Conservation (phyloP, 192 early-diverging fungal species). For the Coemansia sp. region DNA sequence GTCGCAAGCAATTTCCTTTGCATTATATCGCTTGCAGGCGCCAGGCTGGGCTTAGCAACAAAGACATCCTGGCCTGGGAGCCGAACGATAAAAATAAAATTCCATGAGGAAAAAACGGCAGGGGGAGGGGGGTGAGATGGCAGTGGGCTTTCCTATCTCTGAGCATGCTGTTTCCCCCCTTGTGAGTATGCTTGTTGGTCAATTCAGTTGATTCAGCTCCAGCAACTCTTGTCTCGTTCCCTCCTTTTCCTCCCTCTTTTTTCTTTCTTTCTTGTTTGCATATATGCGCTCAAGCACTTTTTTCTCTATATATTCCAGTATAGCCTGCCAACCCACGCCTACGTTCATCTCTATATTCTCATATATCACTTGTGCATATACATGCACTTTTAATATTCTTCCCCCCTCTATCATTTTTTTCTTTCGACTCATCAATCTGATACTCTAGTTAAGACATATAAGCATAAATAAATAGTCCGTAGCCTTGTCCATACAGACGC, state of each 20-base stretch:
- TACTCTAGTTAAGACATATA: neutral
- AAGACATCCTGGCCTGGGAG: neutral
- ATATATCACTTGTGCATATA: slow-evolving; percentile 12
- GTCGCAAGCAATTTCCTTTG: too few species aligned
- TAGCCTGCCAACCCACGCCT: neutral
- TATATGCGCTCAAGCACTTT: slow-evolving; percentile 2
- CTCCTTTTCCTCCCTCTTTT: slow-evolving; percentile 4
- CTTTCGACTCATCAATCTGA: neutral
- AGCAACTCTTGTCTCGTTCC: neutral
- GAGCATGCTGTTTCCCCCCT: neutral
- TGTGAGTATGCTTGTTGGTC: neutral
- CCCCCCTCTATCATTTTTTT: neutral
- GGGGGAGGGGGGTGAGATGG: neutral
- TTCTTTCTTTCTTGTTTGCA: neutral
- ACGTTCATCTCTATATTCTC: neutral
- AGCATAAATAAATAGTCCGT: neutral
- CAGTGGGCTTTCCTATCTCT: neutral
- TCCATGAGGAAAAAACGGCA: neutral
- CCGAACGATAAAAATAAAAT: neutral
- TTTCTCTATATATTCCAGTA: neutral
- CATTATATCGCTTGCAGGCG: neutral
- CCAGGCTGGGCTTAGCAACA: neutral
- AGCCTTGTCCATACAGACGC: neutral
- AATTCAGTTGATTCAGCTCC: neutral
- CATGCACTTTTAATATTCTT: slow-evolving; percentile 3